These are phyloP conservation scores for Hypoxylon perforatum DNA, from an alignment of 495 filamentous ascomycete species.

Conservation along the genomic window DNA sequence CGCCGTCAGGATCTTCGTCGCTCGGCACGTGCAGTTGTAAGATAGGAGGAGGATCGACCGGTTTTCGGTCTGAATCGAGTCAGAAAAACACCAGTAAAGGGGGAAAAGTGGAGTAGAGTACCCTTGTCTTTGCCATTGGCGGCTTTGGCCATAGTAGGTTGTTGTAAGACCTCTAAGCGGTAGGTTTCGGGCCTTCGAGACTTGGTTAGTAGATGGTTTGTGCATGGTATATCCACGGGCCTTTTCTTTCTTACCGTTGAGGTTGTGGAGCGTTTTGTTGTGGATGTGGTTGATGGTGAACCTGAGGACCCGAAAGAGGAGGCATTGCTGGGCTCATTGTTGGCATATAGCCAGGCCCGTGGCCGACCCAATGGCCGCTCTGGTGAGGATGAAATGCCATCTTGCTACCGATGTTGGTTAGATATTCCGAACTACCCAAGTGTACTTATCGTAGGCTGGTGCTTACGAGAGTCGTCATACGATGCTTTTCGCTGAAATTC, in stretches of 20 bases:
- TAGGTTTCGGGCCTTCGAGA: conserved; percentile 36
- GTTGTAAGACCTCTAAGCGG: conserved; percentile 47
- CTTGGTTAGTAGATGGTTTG: background rate
- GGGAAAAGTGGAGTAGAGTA: conserved; percentile 10
- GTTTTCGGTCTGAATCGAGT: conserved; percentile 78
- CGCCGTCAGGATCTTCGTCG: conserved; percentile 78
- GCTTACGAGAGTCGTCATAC: conserved; percentile 32
- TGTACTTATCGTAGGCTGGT: background rate
- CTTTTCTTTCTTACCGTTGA: conserved; percentile 25
- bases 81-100: conserved; percentile 5
- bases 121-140: conserved; percentile 51
- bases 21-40: conserved; percentile 81
- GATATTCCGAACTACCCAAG: background rate
- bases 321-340: conserved; percentile 46
- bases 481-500: conserved; percentile 13
- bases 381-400: conserved; percentile 47
- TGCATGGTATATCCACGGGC: background rate
- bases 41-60: conserved; percentile 94
- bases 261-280: conserved; percentile 35
- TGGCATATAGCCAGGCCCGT: conserved; percentile 45
- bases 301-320: conserved; percentile 36
- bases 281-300: conserved; percentile 38
- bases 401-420: conserved; percentile 34
- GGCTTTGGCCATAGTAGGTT: conserved; percentile 47
- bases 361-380: conserved; percentile 41